Evolutionary conservation across 1,139 yeast genomes (phyloP).

Genomic region (Protomyces inundatus): DNA sequence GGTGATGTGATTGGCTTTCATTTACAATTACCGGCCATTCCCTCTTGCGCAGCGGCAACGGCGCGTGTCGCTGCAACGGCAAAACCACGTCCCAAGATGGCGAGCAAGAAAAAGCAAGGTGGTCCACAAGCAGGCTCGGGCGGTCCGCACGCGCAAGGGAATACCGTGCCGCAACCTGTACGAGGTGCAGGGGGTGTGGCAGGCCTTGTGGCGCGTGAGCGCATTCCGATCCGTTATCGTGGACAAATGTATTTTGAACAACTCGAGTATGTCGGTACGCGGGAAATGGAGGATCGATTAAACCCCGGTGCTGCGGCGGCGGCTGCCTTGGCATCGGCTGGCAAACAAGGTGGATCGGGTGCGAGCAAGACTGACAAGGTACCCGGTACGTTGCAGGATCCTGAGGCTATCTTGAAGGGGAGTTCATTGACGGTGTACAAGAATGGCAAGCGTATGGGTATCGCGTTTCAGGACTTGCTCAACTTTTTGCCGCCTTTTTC

Average conservation of each 20-base stretch:
- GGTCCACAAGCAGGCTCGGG: neutral
- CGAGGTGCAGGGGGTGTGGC: neutral
- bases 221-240: conserved; percentile 80
- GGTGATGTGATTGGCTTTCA: conserved; percentile 84
- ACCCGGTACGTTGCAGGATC: conserved; percentile 41
- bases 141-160: neutral
- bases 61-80: neutral
- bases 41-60: neutral
- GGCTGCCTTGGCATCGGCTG: conserved; percentile 32
- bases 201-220: conserved; percentile 56
- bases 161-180: conserved; percentile 31
- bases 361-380: conserved; percentile 11
- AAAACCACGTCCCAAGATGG: neutral
- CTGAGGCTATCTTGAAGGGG: conserved; percentile 32
- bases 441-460: conserved; percentile 66
- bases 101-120: neutral
- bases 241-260: conserved; percentile 77
- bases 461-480: conserved; percentile 60
- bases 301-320: conserved; percentile 46
- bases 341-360: conserved; percentile 31
- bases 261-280: conserved; percentile 73
- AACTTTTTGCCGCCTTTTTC: conserved; percentile 77
- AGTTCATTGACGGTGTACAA: conserved; percentile 64
- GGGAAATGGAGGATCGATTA: conserved; percentile 66
- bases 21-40: conserved; percentile 56